Evolutionary conservation across 768 basidiomycete species (phyloP), one percentile per base, ranked within the genome.

Genomic region (Tylopilus plumbeoviolaceoides): DNA sequence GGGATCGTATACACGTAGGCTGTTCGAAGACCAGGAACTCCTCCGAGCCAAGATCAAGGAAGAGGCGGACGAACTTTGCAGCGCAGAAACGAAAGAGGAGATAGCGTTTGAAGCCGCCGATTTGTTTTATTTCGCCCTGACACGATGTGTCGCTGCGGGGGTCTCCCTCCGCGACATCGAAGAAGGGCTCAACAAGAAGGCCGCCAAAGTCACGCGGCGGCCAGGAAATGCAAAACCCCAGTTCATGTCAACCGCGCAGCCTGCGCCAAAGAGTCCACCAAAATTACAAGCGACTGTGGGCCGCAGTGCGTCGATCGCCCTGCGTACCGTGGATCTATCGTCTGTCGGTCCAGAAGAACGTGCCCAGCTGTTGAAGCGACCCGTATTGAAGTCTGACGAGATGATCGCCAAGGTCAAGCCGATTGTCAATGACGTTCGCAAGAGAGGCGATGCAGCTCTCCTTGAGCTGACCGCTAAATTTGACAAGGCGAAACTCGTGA

Each of bases 21-120:
- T 99, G 25, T 97, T 98, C 71, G 76, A 79, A 40, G 91, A 98
- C 65, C 73, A 85, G 5, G 79, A 78, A 43, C 77, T 99, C n/a
- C 75, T 98, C 42, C 81, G 78, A 43, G 87, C 93, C 47, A 99
- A 99, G 76, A 93, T 99, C 58, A 91, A 89, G 85, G 97, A 99
- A 70, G 97, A 99, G 68, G 97, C 97, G 0, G 91, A 95, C 61
- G 97, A 99, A 69, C 79, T 99, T n/a, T 95, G 93, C 66, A 77
- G 78, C 17, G 91, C 91, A 21, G 75, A 82, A 59, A 81, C 82
- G 2, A 81, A 81, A 63, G 84, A 89, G 44, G 91, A 98, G 28
- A 75, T 97, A 15, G 89, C 94, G 1, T 95, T 95, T 56, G 97
- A 99, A 70, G 91, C 94, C 7, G 95, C 95, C 1, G 97, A 99